Evolutionary conservation across 805 yeast genomes (phyloP).

Genomic region (Danielia reshetovae): DNA sequence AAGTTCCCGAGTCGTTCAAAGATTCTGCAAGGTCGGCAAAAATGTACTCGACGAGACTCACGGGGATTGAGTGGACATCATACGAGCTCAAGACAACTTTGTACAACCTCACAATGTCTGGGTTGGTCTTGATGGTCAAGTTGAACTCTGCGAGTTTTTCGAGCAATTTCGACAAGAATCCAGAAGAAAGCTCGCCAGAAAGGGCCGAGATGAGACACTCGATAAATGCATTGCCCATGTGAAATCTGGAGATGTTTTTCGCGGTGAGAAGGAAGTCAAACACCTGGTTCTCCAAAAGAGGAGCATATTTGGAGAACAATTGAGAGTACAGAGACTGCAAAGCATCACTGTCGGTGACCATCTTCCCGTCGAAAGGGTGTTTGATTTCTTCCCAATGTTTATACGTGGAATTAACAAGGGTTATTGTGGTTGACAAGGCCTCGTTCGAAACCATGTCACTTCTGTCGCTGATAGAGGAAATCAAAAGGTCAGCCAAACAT

Average conservation of each 20-base stretch:
- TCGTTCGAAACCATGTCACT: slow-evolving; percentile 50
- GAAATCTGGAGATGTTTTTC: slow-evolving; percentile 19
- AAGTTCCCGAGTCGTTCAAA: slow-evolving; percentile 22
- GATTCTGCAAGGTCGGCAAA: slow-evolving; percentile 21
- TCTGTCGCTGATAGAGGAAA: slow-evolving; percentile 36
- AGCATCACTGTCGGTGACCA: slow-evolving; percentile 21
- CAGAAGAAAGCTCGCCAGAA: slow-evolving; percentile 10
- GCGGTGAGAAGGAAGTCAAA: slow-evolving; percentile 19
- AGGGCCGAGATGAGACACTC: slow-evolving; percentile 24
- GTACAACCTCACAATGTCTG: slow-evolving; percentile 27
- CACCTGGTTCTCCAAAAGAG: slow-evolving; percentile 23
- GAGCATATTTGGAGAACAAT: slow-evolving; percentile 4
- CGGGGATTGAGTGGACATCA: slow-evolving; percentile 14
- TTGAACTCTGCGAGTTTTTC: slow-evolving; percentile 15
- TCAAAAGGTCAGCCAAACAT: slow-evolving; percentile 25
- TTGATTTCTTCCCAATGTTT: slow-evolving; percentile 2
- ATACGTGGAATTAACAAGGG: slow-evolving; percentile 31
- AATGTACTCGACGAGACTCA: slow-evolving; percentile 18
- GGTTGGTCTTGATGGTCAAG: slow-evolving; percentile 20
- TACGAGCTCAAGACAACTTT: slow-evolving; percentile 20
- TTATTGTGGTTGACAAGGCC: slow-evolving; percentile 42
- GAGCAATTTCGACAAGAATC: slow-evolving; percentile 18
- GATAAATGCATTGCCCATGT: slow-evolving; percentile 23
- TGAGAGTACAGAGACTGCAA: background rate
- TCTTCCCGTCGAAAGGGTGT: slow-evolving; percentile 37